These are phyloP conservation scores for Rhododendron henanense DNA, from an alignment of 148 eudicot species.

Conservation along the genomic window DNA sequence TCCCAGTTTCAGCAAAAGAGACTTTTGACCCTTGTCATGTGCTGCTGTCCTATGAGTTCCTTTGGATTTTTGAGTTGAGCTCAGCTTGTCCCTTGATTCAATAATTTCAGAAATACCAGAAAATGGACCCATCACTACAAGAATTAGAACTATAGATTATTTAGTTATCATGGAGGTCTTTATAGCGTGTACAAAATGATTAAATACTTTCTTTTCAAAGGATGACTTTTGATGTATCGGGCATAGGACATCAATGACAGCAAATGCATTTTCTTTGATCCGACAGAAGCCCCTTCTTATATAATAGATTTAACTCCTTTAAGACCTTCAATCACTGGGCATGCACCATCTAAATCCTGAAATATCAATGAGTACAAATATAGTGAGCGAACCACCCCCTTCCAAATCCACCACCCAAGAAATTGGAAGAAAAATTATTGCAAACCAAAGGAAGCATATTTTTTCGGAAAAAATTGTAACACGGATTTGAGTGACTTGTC, in stretches of 20 bases:
- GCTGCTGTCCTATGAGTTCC: constrained; percentile 20
- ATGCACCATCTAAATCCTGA: constrained; percentile 19
- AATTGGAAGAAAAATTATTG: neutral
- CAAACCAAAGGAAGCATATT: neutral
- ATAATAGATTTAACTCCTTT: neutral
- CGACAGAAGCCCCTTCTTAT: constrained; percentile 1
- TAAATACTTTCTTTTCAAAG: neutral
- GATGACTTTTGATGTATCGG: neutral
- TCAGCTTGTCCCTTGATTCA: constrained; percentile 54
- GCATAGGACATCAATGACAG: constrained; percentile 5
- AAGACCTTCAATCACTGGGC: constrained; percentile 9
- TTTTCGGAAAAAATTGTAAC: neutral
- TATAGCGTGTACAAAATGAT: neutral
- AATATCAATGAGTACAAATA: constrained; percentile 3
- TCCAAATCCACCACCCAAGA: neutral
- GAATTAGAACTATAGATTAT: neutral
- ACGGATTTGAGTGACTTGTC: neutral
- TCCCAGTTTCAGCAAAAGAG: constrained; percentile 48
- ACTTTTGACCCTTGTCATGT: constrained; percentile 41
- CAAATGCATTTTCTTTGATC: constrained; percentile 4
- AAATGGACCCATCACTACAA: constrained; percentile 18
- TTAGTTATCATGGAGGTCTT: neutral
- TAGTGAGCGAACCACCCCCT: neutral
- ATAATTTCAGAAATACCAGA: constrained; percentile 64
- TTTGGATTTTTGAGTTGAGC: constrained; percentile 28